These are phyloP conservation scores for Penicillium angulare DNA, from an alignment of 495 filamentous ascomycete species.

Conservation along the genomic window DNA sequence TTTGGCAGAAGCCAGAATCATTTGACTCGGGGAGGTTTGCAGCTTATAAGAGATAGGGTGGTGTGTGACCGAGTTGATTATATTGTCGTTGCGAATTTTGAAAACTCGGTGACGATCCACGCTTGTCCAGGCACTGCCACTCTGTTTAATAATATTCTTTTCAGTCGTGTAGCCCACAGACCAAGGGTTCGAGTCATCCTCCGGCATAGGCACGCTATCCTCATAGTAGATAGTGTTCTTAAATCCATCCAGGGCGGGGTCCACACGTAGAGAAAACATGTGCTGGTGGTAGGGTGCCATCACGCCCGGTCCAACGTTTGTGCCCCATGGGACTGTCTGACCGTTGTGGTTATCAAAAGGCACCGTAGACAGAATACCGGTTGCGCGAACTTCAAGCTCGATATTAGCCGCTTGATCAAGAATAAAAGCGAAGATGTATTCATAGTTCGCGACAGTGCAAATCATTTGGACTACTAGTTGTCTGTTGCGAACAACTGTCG, in stretches of 20 bases:
- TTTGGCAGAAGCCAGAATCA: slow-evolving; percentile 68
- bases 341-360: slow-evolving; percentile 60
- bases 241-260: slow-evolving; percentile 76
- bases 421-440: slow-evolving; percentile 81
- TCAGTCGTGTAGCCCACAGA: slow-evolving; percentile 70
- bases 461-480: slow-evolving; percentile 71
- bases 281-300: slow-evolving; percentile 82
- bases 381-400: slow-evolving; percentile 80
- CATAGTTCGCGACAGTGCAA: slow-evolving; percentile 78
- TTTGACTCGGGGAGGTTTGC: slow-evolving; percentile 68
- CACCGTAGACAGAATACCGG: slow-evolving; percentile 82
- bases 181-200: slow-evolving; percentile 70
- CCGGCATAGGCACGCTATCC: slow-evolving; percentile 70
- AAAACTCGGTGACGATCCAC: slow-evolving; percentile 65
- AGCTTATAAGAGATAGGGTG: slow-evolving; percentile 82
- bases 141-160: slow-evolving; percentile 59
- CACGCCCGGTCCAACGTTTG: slow-evolving; percentile 81
- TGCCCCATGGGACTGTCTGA: slow-evolving; percentile 69
- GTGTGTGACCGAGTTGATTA: slow-evolving; percentile 69
- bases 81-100: slow-evolving; percentile 74
- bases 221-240: slow-evolving; percentile 69
- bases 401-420: slow-evolving; percentile 85
- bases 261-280: slow-evolving; percentile 85
- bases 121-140: slow-evolving; percentile 64
- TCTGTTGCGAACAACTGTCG: slow-evolving; percentile 59